Base-by-base conservation (phyloP, 345 rosid species). In the Reutealis trisperma region DNA sequence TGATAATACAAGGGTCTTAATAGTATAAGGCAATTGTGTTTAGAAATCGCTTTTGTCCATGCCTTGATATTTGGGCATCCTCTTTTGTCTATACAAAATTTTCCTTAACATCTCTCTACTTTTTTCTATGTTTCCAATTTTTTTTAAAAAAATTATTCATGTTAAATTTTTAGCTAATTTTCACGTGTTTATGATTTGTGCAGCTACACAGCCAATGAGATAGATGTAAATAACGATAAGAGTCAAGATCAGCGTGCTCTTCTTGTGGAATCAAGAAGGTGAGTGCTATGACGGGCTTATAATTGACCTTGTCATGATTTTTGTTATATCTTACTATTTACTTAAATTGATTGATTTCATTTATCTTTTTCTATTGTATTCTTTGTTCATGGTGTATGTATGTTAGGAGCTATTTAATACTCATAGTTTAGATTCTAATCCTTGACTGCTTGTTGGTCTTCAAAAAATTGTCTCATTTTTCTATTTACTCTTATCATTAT, bases 181-280 rank as follows among this genome's bases (percentile, higher is more conserved):
- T 5, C 70, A 32, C 44, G 8, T 81, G 30, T 51, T 77, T 25
- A 8, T 75, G 47, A 60, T 81, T 19, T 73, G 30, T 85, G 44
- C 88, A 71, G 89, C 80, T 88, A 74, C 70, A 73, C 85, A 21
- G 77, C 86, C 19, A 80, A 85, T 51, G 94, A 92, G 83, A n/a
- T 86, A 27, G 88, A 90, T 59, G 52, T 75, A 58, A 80, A 74
- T 78, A 87, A 82, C 32, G 91, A 89, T 63, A 86, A 75, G 77
- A 84, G 47, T 75, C 77, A 71, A 18, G 94, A 92, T 80, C 94
- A 96, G 77, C 94, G 81, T n/a, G 81, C 94, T 58, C 85, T 92
- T 86, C 95, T 89, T 78, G 90, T 93, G 75, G 92, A 94, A 84
- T 89, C 97, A 54, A 90, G 87, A 86, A 92, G 97, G 99, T 78